Evolutionary conservation across 495 filamentous ascomycete species (phyloP), one percentile per base, ranked within the genome.

Genomic region (Trypethelium eluteriae): DNA sequence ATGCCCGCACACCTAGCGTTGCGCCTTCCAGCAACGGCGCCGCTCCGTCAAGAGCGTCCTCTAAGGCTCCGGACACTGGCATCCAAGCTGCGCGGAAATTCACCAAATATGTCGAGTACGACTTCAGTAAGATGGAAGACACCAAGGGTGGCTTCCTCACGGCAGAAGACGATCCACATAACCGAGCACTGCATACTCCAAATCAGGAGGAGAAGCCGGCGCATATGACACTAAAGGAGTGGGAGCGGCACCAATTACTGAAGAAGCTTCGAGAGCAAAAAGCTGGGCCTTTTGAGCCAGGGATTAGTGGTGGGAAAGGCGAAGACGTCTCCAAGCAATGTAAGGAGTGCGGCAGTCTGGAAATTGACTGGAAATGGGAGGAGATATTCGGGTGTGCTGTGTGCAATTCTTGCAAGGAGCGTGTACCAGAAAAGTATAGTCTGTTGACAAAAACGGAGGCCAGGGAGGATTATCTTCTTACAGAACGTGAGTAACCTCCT

Each of bases 121-220:
- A 98, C 78, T 92, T 98, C 70, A 90, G 88, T 69, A 92, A 92
- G 79, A 98, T 98, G 91, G 93, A 88, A 14, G 94, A 98, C 74
- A 97, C 94, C 6, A 96, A 96, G 71, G 94, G 94, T 50, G 94
- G 94, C 0, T 98, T 98, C 75, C 75, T 98, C 68, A 89, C 86
- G 35, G 81, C 82, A 0, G 89, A 92, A 67, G 94, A 98, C 73
- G 94, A 98, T 74, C 94, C 94, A 1, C 85, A 86, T 75, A 96
- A 95, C 72, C 89, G 87, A 66, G 88, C 86, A 4, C 79, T 96
- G 67, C 84, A 90, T 63, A 77, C 81, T 0, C 77, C 76, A 0
- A 77, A 83, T 66, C 79, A 74, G 2, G 85, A 86, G 32, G 84
- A 89, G 73, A 94, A 90, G 72, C 92, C 92, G 12, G 85, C 85